Base-by-base conservation (phyloP, 2,329 filamentous ascomycete genomes). In the Aspergillus unguis region DNA sequence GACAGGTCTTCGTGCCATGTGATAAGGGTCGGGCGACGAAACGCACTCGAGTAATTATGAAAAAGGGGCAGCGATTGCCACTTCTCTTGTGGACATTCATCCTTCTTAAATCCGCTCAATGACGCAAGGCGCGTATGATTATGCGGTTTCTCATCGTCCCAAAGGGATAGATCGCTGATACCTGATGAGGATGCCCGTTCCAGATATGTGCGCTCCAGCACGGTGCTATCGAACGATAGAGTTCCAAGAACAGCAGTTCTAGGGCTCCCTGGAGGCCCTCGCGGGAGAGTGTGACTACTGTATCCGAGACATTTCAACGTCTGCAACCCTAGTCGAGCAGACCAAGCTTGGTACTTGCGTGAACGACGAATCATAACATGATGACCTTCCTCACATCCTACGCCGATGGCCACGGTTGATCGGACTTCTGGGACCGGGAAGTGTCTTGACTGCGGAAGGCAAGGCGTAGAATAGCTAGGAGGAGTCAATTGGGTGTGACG, bases 211-310 rank as follows among this genome's bases (percentile, higher is more conserved):
- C 27, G 11, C 11, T 17, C 35, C 23, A 17, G 32, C 4, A 40
- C 11, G 35, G 44, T 48, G 11, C 37, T 31, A 29, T 59, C 57
- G 1, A 59, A 58, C 3, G 59, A 58, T 31, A 59, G 27, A 37
- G 62, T 62, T 17, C 55, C 58, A 32, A 73, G 42, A 0, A 68
- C 37, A 5, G 63, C 64, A 2, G 65, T 62, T 4, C 59, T 53
- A 3, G 72, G 71, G 3, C 65, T 74, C 26, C 72, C 71, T 3
- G 52, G 45, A 11, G 71, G 72, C 3, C 69, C 68, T 5, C 63
- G 67, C 10, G 61, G 60, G 4, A 65, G 57, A 23, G 57, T 61
- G 6, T 52, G 57, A 48, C 32, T 50, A 44, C 49, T 63, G 46
- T 55, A 45, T 27, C 31, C 49, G 5, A 47, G 47, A 37, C 32